Percentiles rank a stretch among this genome's conserved stretches.
These are phyloP conservation scores for Solanum ossicruentum DNA, from an alignment of 257 asterid species.

Conservation along the genomic window DNA sequence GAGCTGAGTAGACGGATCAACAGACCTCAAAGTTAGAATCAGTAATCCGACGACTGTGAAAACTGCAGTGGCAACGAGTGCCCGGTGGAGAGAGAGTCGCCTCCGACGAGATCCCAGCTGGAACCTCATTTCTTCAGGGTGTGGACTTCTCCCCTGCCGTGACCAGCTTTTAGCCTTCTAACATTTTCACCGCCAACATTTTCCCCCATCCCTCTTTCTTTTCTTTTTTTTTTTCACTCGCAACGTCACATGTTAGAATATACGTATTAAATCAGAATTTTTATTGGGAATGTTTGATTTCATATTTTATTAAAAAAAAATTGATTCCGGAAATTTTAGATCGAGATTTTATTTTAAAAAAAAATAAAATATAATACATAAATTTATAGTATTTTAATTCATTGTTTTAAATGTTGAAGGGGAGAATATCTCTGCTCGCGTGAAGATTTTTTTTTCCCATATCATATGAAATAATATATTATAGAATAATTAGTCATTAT, in stretches of 20 bases:
- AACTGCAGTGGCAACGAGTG: constrained; percentile 27
- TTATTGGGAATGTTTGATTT: no score
- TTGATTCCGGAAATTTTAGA: no score
- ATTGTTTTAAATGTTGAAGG: no score
- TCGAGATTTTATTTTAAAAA: no score
- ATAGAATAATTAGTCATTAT: no score
- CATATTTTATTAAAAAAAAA: no score
- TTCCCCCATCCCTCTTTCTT: background rate
- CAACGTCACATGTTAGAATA: background rate
- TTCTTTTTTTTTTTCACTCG: background rate
- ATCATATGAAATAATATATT: no score
- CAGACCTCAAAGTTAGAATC: constrained; percentile 42
- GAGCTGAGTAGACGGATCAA: constrained; percentile 35
- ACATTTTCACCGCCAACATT: background rate
- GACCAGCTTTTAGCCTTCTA: background rate
- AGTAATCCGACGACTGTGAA: constrained; percentile 42
- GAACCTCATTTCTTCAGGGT: background rate
- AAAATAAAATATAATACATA: no score
- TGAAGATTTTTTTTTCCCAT: no score
- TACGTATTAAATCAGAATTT: no score
- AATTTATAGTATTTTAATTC: no score
- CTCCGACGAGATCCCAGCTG: constrained; percentile 44
- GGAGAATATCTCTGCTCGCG: no score
- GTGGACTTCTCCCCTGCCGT: background rate
- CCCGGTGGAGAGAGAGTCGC: constrained; percentile 16